Evolutionary conservation across 495 filamentous ascomycete species (phyloP), one percentile per base, ranked within the genome.

Genomic region (Cercophora samala): DNA sequence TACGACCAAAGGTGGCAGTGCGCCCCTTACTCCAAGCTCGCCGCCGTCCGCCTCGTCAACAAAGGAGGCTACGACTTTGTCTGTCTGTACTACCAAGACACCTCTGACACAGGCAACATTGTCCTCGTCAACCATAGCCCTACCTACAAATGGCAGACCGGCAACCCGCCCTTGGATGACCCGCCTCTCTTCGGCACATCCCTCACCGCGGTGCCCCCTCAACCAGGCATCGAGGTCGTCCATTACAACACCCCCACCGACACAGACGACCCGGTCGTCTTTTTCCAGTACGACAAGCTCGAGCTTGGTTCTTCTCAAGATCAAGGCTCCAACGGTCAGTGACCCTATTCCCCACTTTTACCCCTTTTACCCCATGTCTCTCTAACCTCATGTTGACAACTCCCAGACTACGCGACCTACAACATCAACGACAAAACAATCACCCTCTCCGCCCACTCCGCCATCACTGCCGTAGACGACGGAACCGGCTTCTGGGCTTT

Each of bases 341-440:
- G 4, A 17, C 19, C 52, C 4, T 54, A 4, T 54, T 54, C 53
- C 53, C 53, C 5, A 23, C 11, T 23, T 56, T 23, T 23, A 23
- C 53, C 53, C n/a, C 22, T 15, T 22, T 11, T 56, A 56, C 8
- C 22, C n/a, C n/a, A 9, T 56, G 15, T 56, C n/a, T 56, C n/a
- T 56, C 37, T 46, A 46, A 46, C 37, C 5, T 46, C 37, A 2
- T 29, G 26, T n/a, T n/a, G n/a, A 32, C 29, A 3, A 32, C 37
- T n/a, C 26, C 3, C 62, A 64, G 62, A 64, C 25, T 64, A 64
- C 62, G 62, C 62, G 15, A 64, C 62, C n/a, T 64, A 64, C 51
- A 21, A 4, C 46, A 64, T 64, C 2, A 24, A 24, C 42, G 62
- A 64, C 51, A 64, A 64, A 24, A 54, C 21, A 46, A 55, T 17